These are phyloP conservation scores for Cladobotryum mycophilum DNA, from an alignment of 2,329 filamentous ascomycete species.

Conservation along the genomic window DNA sequence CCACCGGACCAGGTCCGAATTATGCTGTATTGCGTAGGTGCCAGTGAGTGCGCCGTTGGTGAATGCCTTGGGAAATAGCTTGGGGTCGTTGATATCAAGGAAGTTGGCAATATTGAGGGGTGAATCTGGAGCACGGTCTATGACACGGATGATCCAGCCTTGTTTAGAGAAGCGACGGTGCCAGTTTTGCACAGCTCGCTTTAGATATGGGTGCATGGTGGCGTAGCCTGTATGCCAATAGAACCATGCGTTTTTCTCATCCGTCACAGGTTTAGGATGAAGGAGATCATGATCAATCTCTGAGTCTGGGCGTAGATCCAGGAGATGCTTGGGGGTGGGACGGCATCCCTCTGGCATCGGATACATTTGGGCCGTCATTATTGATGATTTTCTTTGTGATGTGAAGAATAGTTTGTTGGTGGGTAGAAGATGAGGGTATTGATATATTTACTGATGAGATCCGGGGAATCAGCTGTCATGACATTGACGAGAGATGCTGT, in stretches of 20 bases:
- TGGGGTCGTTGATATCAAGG: conserved; percentile 38
- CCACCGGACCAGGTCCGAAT: conserved; percentile 51
- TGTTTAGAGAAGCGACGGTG: conserved; percentile 43
- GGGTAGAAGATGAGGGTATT: too few species aligned
- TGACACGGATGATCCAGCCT: conserved; percentile 48
- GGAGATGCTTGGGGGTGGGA: conserved; percentile 29
- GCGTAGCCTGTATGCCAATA: conserved; percentile 50
- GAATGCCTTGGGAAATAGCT: conserved; percentile 44
- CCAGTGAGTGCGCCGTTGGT: conserved; percentile 42
- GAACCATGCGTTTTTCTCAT: conserved; percentile 51
- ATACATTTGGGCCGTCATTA: conserved; percentile 1
- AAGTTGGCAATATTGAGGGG: conserved; percentile 43
- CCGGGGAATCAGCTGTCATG: too few species aligned
- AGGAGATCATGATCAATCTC: conserved; percentile 39
- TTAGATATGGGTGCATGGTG: conserved; percentile 44
- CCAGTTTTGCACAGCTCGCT: conserved; percentile 49
- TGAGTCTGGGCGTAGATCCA: conserved; percentile 41
- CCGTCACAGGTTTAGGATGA: conserved; percentile 30
- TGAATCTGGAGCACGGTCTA: conserved; percentile 39
- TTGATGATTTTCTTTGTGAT: background rate
- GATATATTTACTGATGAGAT: too few species aligned
- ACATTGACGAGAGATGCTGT: too few species aligned
- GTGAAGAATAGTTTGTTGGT: too few species aligned
- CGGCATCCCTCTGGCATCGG: conserved; percentile 30
- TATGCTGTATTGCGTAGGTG: conserved; percentile 46